Evolutionary conservation across 108 stramenopile genomes (phyloP).

Genomic region (Aureococcus anophagefferens): DNA sequence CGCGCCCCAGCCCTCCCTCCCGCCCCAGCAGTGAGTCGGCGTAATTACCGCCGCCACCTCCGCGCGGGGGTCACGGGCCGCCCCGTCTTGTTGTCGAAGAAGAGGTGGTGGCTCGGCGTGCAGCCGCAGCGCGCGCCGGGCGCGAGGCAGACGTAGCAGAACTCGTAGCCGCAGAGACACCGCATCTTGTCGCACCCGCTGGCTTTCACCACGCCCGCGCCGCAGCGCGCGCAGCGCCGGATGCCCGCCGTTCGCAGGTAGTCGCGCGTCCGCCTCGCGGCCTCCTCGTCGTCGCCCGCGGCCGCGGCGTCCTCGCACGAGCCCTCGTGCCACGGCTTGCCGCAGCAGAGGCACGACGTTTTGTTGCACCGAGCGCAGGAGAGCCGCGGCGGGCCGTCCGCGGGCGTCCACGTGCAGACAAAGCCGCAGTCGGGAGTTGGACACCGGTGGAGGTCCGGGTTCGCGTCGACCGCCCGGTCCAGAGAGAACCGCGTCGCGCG

Average conservation of each 20-base stretch:
- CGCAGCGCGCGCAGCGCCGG: background rate
- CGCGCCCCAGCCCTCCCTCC: too few species aligned
- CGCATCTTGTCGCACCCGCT: slow-evolving; percentile 5
- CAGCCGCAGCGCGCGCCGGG: background rate
- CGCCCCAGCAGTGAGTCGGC: too few species aligned
- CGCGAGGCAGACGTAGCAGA: slow-evolving; percentile 2
- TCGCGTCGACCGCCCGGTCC: too few species aligned
- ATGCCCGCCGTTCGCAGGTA: background rate
- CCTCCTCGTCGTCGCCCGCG: too few species aligned
- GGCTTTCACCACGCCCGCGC: background rate
- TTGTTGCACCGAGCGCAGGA: background rate
- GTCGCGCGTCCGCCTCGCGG: background rate
- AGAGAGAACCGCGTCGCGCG: too few species aligned
- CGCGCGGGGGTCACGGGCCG: too few species aligned
- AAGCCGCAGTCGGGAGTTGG: slow-evolving; percentile 10
- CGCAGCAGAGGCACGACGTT: background rate
- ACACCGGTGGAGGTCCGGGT: slow-evolving; percentile 1
- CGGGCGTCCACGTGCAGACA: background rate
- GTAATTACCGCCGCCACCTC: too few species aligned
- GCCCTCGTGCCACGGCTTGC: background rate
- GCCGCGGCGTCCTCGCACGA: slow-evolving; percentile 2
- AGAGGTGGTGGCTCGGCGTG: background rate
- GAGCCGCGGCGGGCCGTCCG: background rate
- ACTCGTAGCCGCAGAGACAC: slow-evolving; percentile 7
- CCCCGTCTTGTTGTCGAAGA: too few species aligned